Percentiles rank a stretch among this genome's conserved stretches.
Conservation (phyloP, 2,329 filamentous ascomycete genomes). For the Claviceps capensis region DNA sequence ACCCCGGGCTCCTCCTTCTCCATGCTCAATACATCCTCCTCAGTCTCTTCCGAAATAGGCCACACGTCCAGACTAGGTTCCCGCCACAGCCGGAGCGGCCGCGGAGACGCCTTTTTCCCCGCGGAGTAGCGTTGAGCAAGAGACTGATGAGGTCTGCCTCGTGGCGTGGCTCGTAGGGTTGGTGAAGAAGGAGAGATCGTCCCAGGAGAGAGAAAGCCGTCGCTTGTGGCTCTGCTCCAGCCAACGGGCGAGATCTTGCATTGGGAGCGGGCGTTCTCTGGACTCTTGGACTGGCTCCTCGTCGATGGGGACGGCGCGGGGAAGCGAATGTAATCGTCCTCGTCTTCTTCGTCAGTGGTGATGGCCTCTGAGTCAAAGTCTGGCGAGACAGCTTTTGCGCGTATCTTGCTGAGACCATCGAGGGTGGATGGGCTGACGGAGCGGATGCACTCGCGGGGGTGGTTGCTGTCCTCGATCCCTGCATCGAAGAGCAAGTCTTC, state of each 20-base stretch:
- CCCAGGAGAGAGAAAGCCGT: constrained; percentile 11
- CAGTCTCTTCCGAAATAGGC: constrained; percentile 45
- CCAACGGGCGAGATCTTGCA: constrained; percentile 20
- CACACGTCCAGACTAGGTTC: constrained; percentile 47
- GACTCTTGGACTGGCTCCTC: constrained; percentile 24
- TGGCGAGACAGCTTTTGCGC: constrained; percentile 20
- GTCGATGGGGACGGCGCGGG: constrained; percentile 20
- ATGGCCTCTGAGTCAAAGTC: constrained; percentile 28
- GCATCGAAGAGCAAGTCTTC: constrained; percentile 41
- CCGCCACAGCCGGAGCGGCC: constrained; percentile 34
- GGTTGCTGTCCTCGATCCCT: constrained; percentile 38
- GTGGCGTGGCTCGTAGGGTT: neutral
- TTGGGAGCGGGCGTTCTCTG: constrained; percentile 20
- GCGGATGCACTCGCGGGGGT: constrained; percentile 32
- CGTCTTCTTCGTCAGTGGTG: constrained; percentile 31
- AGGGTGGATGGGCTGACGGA: constrained; percentile 45
- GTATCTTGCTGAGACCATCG: constrained; percentile 33
- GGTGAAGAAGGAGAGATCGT: constrained; percentile 1
- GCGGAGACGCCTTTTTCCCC: constrained; percentile 15
- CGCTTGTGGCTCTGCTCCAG: constrained; percentile 10
- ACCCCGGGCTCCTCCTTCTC: constrained; percentile 15
- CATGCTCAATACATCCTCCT: constrained; percentile 34
- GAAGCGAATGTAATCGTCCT: constrained; percentile 38
- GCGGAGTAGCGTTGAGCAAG: constrained; percentile 2
- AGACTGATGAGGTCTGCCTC: constrained; percentile 3